phyloP scores from a whole-genome alignment of 106 monocot genomes.

The Apostasia ramifera region DNA sequence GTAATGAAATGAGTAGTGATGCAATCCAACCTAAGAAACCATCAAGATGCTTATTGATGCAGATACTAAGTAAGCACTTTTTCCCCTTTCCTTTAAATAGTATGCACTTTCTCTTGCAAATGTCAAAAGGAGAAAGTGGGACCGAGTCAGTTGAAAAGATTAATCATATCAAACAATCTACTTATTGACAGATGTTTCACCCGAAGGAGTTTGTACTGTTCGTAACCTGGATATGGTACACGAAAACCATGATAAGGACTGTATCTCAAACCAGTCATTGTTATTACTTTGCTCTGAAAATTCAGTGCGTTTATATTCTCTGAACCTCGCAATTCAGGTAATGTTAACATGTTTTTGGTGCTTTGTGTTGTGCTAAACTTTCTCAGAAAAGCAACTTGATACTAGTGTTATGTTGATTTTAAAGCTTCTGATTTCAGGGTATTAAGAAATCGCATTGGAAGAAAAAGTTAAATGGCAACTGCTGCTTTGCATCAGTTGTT shows the following conservation, averaged over 20 bases:
- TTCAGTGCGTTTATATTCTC: conserved; percentile 48
- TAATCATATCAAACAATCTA: neutral
- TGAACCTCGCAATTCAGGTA: conserved; percentile 62
- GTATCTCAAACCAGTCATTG: conserved; percentile 27
- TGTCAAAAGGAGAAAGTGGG: neutral
- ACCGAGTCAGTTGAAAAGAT: neutral
- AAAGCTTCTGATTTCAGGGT: conserved; percentile 31
- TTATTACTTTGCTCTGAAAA: conserved; percentile 72
- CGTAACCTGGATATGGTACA: conserved; percentile 8
- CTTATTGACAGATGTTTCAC: conserved; percentile 17
- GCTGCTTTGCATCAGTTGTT: conserved; percentile 54
- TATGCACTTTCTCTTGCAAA: neutral
- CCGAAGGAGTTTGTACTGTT: conserved; percentile 15
- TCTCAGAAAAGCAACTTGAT: neutral
- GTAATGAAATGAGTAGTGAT: conserved; percentile 34
- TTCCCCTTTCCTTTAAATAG: neutral
- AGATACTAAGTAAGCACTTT: conserved; percentile 35
- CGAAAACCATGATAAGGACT: conserved; percentile 13
- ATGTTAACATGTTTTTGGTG: conserved; percentile 3
- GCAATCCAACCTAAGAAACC: conserved; percentile 49
- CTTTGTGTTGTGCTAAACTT: neutral
- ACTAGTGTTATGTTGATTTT: neutral
- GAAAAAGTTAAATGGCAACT: conserved; percentile 51
- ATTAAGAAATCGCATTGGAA: conserved; percentile 55
- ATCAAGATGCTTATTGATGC: conserved; percentile 60